Conservation (phyloP, 805 yeast genomes). For the Barnettozyma botsteinii region DNA sequence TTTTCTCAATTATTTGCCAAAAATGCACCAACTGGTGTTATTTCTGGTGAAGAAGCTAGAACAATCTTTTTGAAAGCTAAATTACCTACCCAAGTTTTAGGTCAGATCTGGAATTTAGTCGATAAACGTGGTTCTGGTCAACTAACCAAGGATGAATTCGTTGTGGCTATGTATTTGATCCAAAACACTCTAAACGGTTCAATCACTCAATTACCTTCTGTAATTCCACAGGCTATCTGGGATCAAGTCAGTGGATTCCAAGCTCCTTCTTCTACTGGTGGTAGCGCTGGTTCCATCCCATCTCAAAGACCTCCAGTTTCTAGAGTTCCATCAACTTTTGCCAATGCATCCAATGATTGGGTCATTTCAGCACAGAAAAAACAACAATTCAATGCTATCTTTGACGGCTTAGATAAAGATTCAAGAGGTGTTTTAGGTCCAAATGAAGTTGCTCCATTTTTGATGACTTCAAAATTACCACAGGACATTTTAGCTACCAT, state of each 20-base stretch:
- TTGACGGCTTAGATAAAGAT: slow-evolving; percentile 67
- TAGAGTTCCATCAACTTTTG: slow-evolving; percentile 34
- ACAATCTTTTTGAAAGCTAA: slow-evolving; percentile 86
- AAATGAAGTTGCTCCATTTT: slow-evolving; percentile 78
- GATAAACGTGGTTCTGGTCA: slow-evolving; percentile 73
- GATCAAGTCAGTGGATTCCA: slow-evolving; percentile 25
- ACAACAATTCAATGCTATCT: slow-evolving; percentile 73
- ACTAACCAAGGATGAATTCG: slow-evolving; percentile 68
- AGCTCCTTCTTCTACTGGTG: slow-evolving; percentile 16
- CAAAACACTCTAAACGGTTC: slow-evolving; percentile 70
- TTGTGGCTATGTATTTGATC: slow-evolving; percentile 92
- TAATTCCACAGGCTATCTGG: slow-evolving; percentile 41
- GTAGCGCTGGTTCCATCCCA: slow-evolving; percentile 12
- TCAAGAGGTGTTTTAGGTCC: slow-evolving; percentile 63
- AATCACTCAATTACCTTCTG: slow-evolving; percentile 50
- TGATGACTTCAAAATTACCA: slow-evolving; percentile 79
- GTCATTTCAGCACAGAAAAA: slow-evolving; percentile 59
- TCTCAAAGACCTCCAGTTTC: slow-evolving; percentile 23
- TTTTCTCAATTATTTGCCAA: slow-evolving; percentile 71
- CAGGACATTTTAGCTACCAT: slow-evolving; percentile 82
- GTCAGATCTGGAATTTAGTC: slow-evolving; percentile 84
- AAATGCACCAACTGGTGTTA: slow-evolving; percentile 50
- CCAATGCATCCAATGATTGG: slow-evolving; percentile 52
- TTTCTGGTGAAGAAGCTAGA: slow-evolving; percentile 77
- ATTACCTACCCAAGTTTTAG: slow-evolving; percentile 68